Evolutionary conservation across 116 monocot genomes (phyloP).

Genomic region (Dioscorea cayenensis): DNA sequence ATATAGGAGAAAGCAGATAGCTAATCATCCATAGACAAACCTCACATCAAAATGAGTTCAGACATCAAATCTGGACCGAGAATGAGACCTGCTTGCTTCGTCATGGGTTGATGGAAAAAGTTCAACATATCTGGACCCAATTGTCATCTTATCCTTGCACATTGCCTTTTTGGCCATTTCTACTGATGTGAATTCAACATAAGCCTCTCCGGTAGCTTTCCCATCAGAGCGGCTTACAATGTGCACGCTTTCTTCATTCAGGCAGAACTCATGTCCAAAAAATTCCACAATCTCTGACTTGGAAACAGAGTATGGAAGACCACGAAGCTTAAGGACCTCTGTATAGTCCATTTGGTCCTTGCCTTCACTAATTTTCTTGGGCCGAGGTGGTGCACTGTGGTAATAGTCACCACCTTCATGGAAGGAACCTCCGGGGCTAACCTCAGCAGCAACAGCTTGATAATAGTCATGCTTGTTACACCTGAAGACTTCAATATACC

Average conservation of each 20-base stretch:
- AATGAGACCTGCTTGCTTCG: constrained; percentile 58
- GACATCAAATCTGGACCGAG: constrained; percentile 25
- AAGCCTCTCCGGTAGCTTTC: constrained; percentile 83
- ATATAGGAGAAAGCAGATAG: too few relatives aligned
- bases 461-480: constrained; percentile 88
- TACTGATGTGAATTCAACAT: constrained; percentile 47
- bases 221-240: constrained; percentile 60
- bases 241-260: constrained; percentile 59
- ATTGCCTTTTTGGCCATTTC: constrained; percentile 75
- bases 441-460: constrained; percentile 66
- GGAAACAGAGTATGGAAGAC: constrained; percentile 74
- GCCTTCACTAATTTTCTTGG: constrained; percentile 45
- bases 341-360: constrained; percentile 69
- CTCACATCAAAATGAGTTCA: too few relatives aligned
- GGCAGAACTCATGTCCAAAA: constrained; percentile 44
- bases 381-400: constrained; percentile 22
- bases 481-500: constrained; percentile 80
- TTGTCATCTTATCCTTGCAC: constrained; percentile 84
- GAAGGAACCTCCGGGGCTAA: constrained; percentile 27
- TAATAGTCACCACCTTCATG: constrained; percentile 21
- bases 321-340: constrained; percentile 75
- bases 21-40: too few relatives aligned
- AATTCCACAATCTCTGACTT: constrained; percentile 63
- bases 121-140: constrained; percentile 89
- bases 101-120: constrained; percentile 74